phyloP scores from a whole-genome alignment of 2,329 filamentous ascomycete species.

The Aspergillus viridinutans region DNA sequence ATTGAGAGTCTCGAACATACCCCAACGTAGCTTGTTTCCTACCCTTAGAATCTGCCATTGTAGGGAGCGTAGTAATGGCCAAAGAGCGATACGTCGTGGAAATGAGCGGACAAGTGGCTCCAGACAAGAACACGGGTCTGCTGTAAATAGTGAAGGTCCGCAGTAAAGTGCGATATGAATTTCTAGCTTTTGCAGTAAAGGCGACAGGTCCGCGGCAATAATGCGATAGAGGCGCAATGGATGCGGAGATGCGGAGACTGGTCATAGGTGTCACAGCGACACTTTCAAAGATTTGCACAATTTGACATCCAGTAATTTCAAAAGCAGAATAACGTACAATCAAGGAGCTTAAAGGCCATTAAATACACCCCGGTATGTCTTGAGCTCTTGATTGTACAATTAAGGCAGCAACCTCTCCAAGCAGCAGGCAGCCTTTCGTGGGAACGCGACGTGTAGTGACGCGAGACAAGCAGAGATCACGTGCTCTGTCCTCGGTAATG shows the following conservation, averaged over 20 bases:
- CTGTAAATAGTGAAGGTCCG: neutral
- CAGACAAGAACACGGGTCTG: neutral
- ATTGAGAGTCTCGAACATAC: slow-evolving; percentile 76
- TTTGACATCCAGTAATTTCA: neutral
- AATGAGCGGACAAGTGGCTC: neutral
- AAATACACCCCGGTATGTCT: neutral
- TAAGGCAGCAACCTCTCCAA: slow-evolving; percentile 5
- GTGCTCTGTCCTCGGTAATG: slow-evolving; percentile 3
- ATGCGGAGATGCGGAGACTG: slow-evolving; percentile 5
- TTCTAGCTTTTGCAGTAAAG: slow-evolving; percentile 2
- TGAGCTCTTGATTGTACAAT: neutral
- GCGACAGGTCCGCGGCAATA: slow-evolving; percentile 8
- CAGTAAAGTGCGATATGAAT: neutral
- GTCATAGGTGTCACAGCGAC: slow-evolving; percentile 14
- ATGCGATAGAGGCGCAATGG: slow-evolving; percentile 7
- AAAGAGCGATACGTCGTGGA: neutral
- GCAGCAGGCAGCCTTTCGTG: slow-evolving; percentile 6
- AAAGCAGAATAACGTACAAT: neutral
- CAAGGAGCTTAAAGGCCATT: neutral
- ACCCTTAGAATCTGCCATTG: slow-evolving; percentile 17
- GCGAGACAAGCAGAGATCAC: slow-evolving; percentile 16
- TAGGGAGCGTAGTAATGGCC: neutral
- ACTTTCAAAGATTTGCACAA: neutral
- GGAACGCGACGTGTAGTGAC: slow-evolving; percentile 20
- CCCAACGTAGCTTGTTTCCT: slow-evolving; percentile 76